phyloP scores from a whole-genome alignment of 202 grass and related monocot genomes.

The Panicum hallii region DNA sequence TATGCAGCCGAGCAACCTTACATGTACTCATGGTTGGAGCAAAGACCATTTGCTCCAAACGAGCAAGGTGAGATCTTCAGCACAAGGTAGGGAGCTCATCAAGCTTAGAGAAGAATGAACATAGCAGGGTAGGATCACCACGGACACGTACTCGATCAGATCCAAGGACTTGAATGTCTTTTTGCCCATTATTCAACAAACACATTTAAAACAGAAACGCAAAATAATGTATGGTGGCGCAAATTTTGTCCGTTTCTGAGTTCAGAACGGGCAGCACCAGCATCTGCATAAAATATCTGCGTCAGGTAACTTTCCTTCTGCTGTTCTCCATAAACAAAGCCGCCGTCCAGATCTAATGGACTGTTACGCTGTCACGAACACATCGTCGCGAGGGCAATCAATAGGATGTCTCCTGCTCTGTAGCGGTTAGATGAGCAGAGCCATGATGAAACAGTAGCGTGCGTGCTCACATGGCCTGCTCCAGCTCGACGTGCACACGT shows the following conservation, averaged over 20 bases:
- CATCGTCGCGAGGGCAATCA: not conserved
- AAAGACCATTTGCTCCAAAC: too few species aligned
- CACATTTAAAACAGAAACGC: not conserved
- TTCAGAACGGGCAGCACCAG: not conserved
- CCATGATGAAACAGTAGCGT: not conserved
- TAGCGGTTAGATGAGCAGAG: not conserved
- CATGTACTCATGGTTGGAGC: too few species aligned
- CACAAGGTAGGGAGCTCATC: too few species aligned
- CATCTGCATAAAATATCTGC: not conserved
- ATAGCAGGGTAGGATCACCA: too few species aligned
- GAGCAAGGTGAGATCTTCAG: too few species aligned
- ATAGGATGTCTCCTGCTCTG: not conserved
- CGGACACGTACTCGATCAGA: not conserved
- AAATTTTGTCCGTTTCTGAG: not conserved
- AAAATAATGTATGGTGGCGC: not conserved
- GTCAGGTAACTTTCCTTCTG: not conserved
- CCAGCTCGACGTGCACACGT: not conserved
- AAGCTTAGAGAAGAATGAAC: too few species aligned
- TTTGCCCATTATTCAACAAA: not conserved
- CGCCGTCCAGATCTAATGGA: not conserved
- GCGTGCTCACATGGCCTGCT: conserved; percentile 35
- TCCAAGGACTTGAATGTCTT: not conserved
- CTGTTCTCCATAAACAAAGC: not conserved
- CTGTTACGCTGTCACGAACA: conserved; percentile 10
- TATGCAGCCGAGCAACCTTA: too few species aligned